Evolutionary conservation across 345 rosid genomes (phyloP).

Genomic region (Rhodomyrtus tomentosa): DNA sequence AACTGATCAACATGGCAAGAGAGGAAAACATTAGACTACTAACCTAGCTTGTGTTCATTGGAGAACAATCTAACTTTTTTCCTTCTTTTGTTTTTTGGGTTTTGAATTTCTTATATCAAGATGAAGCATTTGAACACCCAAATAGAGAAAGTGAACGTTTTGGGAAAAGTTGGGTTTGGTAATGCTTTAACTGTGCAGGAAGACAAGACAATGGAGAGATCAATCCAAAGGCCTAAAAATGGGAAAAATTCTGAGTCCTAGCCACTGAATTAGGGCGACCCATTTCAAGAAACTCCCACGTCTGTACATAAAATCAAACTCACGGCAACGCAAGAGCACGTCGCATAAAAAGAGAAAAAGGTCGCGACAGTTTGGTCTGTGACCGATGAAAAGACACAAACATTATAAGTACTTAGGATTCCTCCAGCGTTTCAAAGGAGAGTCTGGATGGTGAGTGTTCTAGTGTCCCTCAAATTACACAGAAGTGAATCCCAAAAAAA

Average conservation of each 20-base stretch:
- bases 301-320: slow-evolving; percentile 7
- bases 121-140: slow-evolving; percentile 12
- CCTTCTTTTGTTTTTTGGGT: slow-evolving; percentile 7
- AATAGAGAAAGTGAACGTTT: slow-evolving; percentile 41
- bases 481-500: neutral
- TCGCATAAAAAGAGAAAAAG: neutral
- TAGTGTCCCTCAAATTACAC: neutral
- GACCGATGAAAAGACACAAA: neutral
- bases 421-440: neutral
- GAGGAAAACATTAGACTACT: neutral
- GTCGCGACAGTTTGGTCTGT: neutral
- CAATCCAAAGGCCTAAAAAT: neutral
- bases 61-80: neutral
- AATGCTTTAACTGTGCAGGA: slow-evolving; percentile 14
- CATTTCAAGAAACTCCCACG: slow-evolving; percentile 4
- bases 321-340: slow-evolving; percentile 17
- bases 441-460: neutral
- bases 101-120: neutral
- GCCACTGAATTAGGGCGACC: neutral
- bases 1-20: neutral
- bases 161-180: slow-evolving; percentile 14
- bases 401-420: neutral
- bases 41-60: neutral
- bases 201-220: slow-evolving; percentile 20
- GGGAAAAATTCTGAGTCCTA: neutral